Evolutionary conservation across 208 protist species (phyloP).

Genomic region (Novymonas esmeraldas): DNA sequence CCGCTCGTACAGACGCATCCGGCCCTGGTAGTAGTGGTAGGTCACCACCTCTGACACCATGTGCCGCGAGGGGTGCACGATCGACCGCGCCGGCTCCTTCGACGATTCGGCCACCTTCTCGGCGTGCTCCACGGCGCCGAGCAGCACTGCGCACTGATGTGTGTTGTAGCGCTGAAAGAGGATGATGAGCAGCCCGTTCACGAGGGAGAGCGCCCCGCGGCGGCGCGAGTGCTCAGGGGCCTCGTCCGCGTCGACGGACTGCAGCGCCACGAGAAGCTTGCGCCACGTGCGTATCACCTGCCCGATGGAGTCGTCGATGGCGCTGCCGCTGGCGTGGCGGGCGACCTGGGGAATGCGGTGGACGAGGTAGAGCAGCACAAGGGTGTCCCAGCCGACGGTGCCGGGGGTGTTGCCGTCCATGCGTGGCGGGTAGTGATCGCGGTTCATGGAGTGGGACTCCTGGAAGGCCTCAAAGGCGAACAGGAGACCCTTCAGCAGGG

Average conservation of each 20-base stretch:
- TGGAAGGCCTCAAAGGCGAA: slow-evolving; percentile 83
- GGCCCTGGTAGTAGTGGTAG: slow-evolving; percentile 81
- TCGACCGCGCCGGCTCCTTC: slow-evolving; percentile 48
- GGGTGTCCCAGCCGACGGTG: slow-evolving; percentile 88
- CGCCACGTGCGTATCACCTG: slow-evolving; percentile 81
- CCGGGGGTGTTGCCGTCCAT: slow-evolving; percentile 51
- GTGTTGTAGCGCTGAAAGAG: slow-evolving; percentile 84
- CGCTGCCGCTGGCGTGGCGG: slow-evolving; percentile 53
- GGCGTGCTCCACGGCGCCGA: slow-evolving; percentile 64
- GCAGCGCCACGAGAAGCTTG: slow-evolving; percentile 75
- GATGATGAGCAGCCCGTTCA: slow-evolving; percentile 81
- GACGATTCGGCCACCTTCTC: slow-evolving; percentile 46
- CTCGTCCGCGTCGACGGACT: slow-evolving; percentile 62
- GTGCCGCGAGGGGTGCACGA: slow-evolving; percentile 75
- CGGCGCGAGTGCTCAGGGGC: slow-evolving; percentile 77
- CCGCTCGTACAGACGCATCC: slow-evolving; percentile 76
- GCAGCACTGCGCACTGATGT: slow-evolving; percentile 74
- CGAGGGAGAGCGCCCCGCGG: slow-evolving; percentile 73
- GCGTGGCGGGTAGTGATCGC: slow-evolving; percentile 68
- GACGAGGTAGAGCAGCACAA: slow-evolving; percentile 80
- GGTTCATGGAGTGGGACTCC: slow-evolving; percentile 68
- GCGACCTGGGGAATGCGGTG: slow-evolving; percentile 76
- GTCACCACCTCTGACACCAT: slow-evolving; percentile 84
- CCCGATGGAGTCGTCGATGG: slow-evolving; percentile 70
- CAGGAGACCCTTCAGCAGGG: slow-evolving; percentile 66